Conservation (phyloP, 1,284 basidiomycete species). For the Polyporus tsugae region DNA sequence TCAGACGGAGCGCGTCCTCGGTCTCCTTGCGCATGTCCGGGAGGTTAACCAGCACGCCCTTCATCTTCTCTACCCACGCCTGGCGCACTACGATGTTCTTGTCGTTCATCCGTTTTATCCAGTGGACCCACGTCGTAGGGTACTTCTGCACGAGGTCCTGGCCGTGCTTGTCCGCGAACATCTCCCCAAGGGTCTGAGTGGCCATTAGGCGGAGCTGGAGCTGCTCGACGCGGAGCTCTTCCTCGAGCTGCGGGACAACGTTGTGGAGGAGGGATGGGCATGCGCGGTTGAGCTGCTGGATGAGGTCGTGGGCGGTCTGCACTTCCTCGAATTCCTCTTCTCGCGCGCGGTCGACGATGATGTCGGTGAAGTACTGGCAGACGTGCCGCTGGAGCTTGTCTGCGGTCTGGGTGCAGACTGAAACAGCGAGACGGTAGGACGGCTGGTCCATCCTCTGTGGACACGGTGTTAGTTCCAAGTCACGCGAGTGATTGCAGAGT, state of each 20-base stretch:
- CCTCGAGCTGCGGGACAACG: slow-evolving; percentile 93
- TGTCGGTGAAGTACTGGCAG: slow-evolving; percentile 91
- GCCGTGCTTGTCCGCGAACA: slow-evolving; percentile 85
- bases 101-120: slow-evolving; percentile 87
- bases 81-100: slow-evolving; percentile 77
- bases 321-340: slow-evolving; percentile 73
- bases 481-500: not conserved
- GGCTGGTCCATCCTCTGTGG: slow-evolving; percentile 76
- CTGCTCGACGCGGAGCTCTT: slow-evolving; percentile 86
- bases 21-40: slow-evolving; percentile 74
- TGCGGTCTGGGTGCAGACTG: slow-evolving; percentile 85
- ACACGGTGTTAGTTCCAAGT: slow-evolving; percentile 12
- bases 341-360: slow-evolving; percentile 72
- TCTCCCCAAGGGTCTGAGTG: slow-evolving; percentile 87
- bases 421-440: slow-evolving; percentile 85
- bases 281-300: slow-evolving; percentile 84
- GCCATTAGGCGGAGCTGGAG: slow-evolving; percentile 79
- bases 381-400: slow-evolving; percentile 92
- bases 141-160: slow-evolving; percentile 82
- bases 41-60: slow-evolving; percentile 69
- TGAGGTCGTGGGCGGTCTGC: slow-evolving; percentile 82
- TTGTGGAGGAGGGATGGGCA: slow-evolving; percentile 87
- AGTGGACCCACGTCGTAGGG: slow-evolving; percentile 86
- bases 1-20: slow-evolving; percentile 76
- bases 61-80: slow-evolving; percentile 80